phyloP scores from a whole-genome alignment of 441 rosid genomes.

The Gossypium davidsonii region DNA sequence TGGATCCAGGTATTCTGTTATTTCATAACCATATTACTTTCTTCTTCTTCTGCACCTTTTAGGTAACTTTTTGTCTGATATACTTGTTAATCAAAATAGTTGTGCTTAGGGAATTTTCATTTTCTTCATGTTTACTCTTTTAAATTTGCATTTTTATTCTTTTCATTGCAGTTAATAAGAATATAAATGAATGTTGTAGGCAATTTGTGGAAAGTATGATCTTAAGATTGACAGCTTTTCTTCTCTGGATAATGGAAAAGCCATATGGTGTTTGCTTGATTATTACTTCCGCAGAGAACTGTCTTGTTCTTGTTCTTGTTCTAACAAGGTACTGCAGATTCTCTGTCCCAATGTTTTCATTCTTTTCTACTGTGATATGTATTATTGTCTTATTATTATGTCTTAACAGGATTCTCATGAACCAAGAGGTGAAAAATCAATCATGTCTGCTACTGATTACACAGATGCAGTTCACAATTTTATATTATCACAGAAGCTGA shows the following conservation, averaged over 20 bases:
- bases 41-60: neutral
- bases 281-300: slow-evolving; percentile 79
- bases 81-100: neutral
- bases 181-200: slow-evolving; percentile 38
- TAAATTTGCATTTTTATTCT: neutral
- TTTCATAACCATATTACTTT: neutral
- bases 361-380: slow-evolving; percentile 13
- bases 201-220: slow-evolving; percentile 56
- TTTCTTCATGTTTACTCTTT: neutral
- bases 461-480: slow-evolving; percentile 82
- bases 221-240: slow-evolving; percentile 41
- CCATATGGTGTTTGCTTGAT: slow-evolving; percentile 94
- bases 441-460: slow-evolving; percentile 57
- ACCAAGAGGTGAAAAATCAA: slow-evolving; percentile 50
- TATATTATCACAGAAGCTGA: slow-evolving; percentile 73
- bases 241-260: slow-evolving; percentile 80
- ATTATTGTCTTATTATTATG: slow-evolving; percentile 14
- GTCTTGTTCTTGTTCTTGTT: slow-evolving; percentile 43
- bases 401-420: slow-evolving; percentile 41
- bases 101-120: neutral
- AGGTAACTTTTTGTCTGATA: neutral
- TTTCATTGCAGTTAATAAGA: neutral
- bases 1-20: slow-evolving; percentile 74
- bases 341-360: slow-evolving; percentile 5
- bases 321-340: slow-evolving; percentile 33